These are phyloP conservation scores for Hypomyces perniciosus DNA, from an alignment of 2,329 filamentous ascomycete genomes.

Conservation along the genomic window DNA sequence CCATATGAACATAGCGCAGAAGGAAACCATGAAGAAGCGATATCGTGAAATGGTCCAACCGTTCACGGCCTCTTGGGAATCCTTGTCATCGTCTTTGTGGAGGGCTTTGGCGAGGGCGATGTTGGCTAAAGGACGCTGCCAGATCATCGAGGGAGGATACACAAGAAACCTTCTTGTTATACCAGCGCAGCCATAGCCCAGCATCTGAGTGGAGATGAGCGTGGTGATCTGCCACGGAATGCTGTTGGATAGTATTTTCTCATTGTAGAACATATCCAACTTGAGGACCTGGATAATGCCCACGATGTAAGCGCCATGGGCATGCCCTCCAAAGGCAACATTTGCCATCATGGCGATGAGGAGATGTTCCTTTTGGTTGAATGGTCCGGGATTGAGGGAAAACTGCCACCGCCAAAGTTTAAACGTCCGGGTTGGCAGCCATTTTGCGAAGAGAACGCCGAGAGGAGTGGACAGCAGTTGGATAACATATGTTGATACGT, in stretches of 20 bases:
- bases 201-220: conserved; percentile 42
- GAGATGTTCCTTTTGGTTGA: conserved; percentile 50
- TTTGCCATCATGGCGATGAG: conserved; percentile 53
- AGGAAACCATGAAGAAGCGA: conserved; percentile 39
- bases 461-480: conserved; percentile 35
- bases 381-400: conserved; percentile 41
- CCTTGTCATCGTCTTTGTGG: conserved; percentile 14
- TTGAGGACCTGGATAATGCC: conserved; percentile 42
- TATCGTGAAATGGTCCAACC: conserved; percentile 21
- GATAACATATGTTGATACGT: conserved; percentile 34
- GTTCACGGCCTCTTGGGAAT: conserved; percentile 18
- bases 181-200: conserved; percentile 48
- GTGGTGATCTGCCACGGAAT: conserved; percentile 42
- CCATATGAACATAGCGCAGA: conserved; percentile 42
- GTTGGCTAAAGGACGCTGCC: conserved; percentile 43
- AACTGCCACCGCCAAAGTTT: conserved; percentile 18
- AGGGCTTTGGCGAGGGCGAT: conserved; percentile 35
- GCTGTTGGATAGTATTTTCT: conserved; percentile 24
- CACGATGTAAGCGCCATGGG: conserved; percentile 41
- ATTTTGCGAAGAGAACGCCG: conserved; percentile 28
- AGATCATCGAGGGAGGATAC: conserved; percentile 43
- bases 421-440: conserved; percentile 12
- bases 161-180: conserved; percentile 41
- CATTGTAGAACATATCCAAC: conserved; percentile 40
- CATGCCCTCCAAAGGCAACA: conserved; percentile 35